These are phyloP conservation scores for Barbarea vulgaris DNA, from an alignment of 345 rosid species.

Conservation along the genomic window DNA sequence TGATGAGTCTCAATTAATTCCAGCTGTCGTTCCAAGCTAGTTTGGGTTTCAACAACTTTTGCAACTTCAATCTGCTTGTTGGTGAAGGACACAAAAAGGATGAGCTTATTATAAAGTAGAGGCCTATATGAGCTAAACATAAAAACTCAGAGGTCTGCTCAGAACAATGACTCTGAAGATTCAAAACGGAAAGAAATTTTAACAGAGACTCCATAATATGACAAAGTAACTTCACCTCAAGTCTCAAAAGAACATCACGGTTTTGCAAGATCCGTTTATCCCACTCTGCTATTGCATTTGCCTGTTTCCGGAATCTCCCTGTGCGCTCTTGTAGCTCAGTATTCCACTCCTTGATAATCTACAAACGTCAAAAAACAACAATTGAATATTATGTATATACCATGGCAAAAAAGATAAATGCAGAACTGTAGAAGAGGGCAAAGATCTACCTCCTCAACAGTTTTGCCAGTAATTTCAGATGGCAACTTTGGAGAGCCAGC, in stretches of 20 bases:
- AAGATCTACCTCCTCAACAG: slow-evolving; percentile 84
- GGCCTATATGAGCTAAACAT: slow-evolving; percentile 3
- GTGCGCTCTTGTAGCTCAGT: slow-evolving; percentile 92
- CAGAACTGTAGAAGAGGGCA: slow-evolving; percentile 5
- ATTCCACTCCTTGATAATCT: slow-evolving; percentile 99
- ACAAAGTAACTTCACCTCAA: slow-evolving; percentile 63
- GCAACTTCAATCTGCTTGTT: slow-evolving; percentile 87
- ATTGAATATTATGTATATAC: not conserved
- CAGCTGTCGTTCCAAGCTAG: slow-evolving; percentile 76
- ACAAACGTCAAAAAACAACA: slow-evolving; percentile 24
- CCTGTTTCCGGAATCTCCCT: slow-evolving; percentile 88
- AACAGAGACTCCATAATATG: not conserved
- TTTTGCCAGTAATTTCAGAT: slow-evolving; percentile 87
- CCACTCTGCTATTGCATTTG: slow-evolving; percentile 96
- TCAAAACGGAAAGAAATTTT: not conserved
- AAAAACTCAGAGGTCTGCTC: not conserved
- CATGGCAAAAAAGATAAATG: not conserved
- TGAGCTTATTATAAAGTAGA: slow-evolving; percentile 20
- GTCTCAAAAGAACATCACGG: slow-evolving; percentile 95
- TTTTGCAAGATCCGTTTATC: slow-evolving; percentile 95
- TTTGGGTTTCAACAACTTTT: slow-evolving; percentile 94
- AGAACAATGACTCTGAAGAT: slow-evolving; percentile 20
- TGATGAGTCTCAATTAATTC: slow-evolving; percentile 98
- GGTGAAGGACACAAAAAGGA: slow-evolving; percentile 15
- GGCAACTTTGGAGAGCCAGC: slow-evolving; percentile 72